A percentile compares a stretch with the other conserved stretches of the same genome.
Evolutionary conservation across 2,329 filamentous ascomycete genomes (phyloP).

Genomic region (Elsinoe perseae): DNA sequence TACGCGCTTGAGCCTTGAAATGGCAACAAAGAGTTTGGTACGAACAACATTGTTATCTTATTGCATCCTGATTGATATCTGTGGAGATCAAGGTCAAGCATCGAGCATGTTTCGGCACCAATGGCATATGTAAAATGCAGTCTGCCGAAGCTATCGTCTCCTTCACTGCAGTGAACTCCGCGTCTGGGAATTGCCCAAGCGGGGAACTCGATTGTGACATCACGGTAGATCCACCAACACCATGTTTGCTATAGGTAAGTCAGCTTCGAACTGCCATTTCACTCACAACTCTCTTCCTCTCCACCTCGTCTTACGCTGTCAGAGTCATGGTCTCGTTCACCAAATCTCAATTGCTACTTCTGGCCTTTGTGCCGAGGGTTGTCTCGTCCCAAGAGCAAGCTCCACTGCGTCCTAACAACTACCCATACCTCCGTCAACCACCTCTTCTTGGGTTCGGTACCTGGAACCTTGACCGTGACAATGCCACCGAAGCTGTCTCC

Average conservation of each 20-base stretch:
- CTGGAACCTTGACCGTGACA: constrained; percentile 31
- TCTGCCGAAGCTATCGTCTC: background rate
- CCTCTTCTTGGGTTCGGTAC: constrained; percentile 34
- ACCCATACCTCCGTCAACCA: constrained; percentile 24
- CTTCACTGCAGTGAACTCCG: background rate
- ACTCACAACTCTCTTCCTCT: background rate
- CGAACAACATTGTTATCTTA: background rate
- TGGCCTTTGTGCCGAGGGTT: constrained; percentile 17
- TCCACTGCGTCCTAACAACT: background rate
- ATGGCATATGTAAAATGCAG: no score
- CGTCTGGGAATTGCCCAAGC: background rate
- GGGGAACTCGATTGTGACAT: constrained; percentile 5
- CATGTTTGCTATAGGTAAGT: background rate
- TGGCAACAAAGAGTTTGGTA: constrained; percentile 1
- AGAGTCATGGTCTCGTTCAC: background rate
- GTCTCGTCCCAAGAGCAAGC: background rate
- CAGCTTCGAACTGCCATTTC: constrained; percentile 4
- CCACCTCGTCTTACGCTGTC: background rate
- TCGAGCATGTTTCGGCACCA: no score
- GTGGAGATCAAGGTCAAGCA: background rate
- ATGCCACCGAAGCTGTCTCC: constrained; percentile 32
- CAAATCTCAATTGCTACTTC: constrained; percentile 19
- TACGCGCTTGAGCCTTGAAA: background rate
- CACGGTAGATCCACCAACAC: constrained; percentile 8
- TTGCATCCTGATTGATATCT: background rate